Percentiles rank a stretch among this genome's conserved stretches.
Conservation (phyloP, 2,329 filamentous ascomycete genomes). For the Alternaria sp. region DNA sequence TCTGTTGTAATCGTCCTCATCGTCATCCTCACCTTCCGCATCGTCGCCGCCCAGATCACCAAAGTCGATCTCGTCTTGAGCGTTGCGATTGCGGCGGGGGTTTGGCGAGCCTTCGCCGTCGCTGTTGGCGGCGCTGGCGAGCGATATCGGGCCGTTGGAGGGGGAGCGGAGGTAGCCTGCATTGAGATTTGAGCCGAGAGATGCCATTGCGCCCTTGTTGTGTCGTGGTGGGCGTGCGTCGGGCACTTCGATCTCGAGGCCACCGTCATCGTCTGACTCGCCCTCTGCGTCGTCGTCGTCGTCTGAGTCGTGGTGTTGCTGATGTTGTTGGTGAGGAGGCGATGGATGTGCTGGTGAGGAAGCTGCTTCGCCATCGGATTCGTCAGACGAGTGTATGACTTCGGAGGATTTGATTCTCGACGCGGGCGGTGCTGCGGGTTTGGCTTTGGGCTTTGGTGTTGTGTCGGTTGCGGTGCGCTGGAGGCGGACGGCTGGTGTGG, state of each 20-base stretch:
- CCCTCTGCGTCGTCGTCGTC: conserved; percentile 30
- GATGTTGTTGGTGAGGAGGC: conserved; percentile 17
- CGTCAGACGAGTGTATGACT: conserved; percentile 39
- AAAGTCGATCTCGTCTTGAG: conserved; percentile 45
- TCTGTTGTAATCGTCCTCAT: conserved; percentile 42
- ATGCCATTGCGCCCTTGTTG: conserved; percentile 28
- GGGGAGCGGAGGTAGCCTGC: conserved; percentile 32
- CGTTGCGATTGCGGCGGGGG: conserved; percentile 18
- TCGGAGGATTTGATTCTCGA: conserved; percentile 44
- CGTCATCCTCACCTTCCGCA: conserved; percentile 35
- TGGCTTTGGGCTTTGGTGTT: conserved; percentile 23
- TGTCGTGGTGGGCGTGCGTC: conserved; percentile 28
- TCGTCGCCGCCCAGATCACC: conserved; percentile 37
- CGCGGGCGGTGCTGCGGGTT: conserved; percentile 25
- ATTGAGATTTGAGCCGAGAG: conserved; percentile 37
- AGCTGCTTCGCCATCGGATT: conserved; percentile 29
- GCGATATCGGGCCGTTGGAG: conserved; percentile 50
- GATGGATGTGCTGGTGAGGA: conserved; percentile 19
- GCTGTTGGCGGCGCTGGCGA: conserved; percentile 52
- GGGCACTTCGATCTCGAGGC: conserved; percentile 43
- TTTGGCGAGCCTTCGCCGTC: conserved; percentile 36
- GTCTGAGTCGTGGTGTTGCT: conserved; percentile 1
- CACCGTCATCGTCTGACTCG: conserved; percentile 34
- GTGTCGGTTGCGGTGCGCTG: conserved; percentile 39
- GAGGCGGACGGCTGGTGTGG: conserved; percentile 41